Percentiles rank a stretch among this genome's conserved stretches.
phyloP scores from a whole-genome alignment of 2,329 filamentous ascomycete species.

The Coniochaeta hoffmannii region DNA sequence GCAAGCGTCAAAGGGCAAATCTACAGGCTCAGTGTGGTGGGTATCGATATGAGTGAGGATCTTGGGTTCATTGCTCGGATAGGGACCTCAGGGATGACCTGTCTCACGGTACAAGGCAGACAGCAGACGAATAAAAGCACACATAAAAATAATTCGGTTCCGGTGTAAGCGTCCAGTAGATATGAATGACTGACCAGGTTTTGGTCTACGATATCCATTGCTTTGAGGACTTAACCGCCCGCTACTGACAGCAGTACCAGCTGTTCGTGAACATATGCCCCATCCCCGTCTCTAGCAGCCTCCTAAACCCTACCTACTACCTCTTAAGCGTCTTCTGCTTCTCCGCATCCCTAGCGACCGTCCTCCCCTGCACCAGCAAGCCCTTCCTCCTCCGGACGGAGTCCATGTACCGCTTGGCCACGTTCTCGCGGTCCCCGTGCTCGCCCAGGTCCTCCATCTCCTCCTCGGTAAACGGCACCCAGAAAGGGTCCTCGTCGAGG shows the following conservation, averaged over 20 bases:
- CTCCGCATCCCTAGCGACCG: slow-evolving; percentile 78
- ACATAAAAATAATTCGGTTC: neutral
- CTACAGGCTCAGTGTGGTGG: neutral
- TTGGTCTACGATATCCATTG: neutral
- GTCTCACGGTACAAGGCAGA: neutral
- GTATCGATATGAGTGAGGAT: neutral
- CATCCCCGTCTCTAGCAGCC: neutral
- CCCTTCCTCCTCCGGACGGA: slow-evolving; percentile 81
- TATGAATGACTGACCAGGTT: too few species aligned
- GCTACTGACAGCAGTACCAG: neutral
- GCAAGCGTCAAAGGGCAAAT: neutral
- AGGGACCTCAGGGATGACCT: neutral
- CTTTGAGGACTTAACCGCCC: neutral
- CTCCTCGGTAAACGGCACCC: slow-evolving; percentile 95
- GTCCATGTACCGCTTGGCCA: slow-evolving; percentile 95
- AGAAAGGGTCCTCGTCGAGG: slow-evolving; percentile 92
- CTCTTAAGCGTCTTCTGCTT: slow-evolving; percentile 73
- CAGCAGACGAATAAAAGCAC: neutral
- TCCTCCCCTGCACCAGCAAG: slow-evolving; percentile 69
- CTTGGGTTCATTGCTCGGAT: neutral
- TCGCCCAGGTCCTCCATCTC: slow-evolving; percentile 94
- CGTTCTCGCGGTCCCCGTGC: slow-evolving; percentile 87
- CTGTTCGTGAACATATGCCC: neutral
- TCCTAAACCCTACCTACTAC: slow-evolving; percentile 21
- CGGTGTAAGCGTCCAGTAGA: too few species aligned